phyloP scores from a whole-genome alignment of 108 stramenopile species.

The Discostella pseudostelligera region DNA sequence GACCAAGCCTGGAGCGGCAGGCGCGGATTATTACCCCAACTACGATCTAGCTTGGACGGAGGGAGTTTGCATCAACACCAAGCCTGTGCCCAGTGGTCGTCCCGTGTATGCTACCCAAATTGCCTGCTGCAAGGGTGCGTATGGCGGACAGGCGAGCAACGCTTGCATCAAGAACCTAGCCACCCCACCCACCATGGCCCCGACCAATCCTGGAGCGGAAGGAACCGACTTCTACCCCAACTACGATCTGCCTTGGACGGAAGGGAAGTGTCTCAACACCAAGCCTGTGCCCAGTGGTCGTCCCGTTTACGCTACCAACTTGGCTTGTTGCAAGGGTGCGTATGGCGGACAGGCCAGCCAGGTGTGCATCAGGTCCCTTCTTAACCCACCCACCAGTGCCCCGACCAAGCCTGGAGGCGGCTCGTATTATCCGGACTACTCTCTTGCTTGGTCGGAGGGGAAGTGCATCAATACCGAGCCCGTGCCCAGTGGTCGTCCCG shows the following conservation, averaged over 20 bases:
- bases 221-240: background rate
- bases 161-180: conserved; percentile 4
- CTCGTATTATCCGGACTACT: too few species aligned
- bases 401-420: too few species aligned
- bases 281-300: background rate
- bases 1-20: too few species aligned
- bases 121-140: conserved; percentile 20
- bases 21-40: background rate
- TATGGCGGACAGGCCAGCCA: conserved; percentile 16
- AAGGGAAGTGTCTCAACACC: background rate
- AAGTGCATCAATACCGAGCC: too few species aligned
- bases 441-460: too few species aligned
- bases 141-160: conserved; percentile 10
- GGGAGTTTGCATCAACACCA: background rate
- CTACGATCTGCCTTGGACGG: background rate
- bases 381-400: conserved; percentile 13
- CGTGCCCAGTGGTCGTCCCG: too few species aligned
- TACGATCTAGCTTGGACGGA: background rate
- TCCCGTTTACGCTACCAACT: conserved; percentile 5
- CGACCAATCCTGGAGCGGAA: background rate
- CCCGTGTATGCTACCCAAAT: conserved; percentile 5
- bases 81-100: background rate
- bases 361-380: too few species aligned
- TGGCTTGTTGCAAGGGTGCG: conserved; percentile 18
- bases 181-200: conserved; percentile 13